Evolutionary conservation across 306 rosid species (phyloP).

Genomic region (Medicago ruthenica): DNA sequence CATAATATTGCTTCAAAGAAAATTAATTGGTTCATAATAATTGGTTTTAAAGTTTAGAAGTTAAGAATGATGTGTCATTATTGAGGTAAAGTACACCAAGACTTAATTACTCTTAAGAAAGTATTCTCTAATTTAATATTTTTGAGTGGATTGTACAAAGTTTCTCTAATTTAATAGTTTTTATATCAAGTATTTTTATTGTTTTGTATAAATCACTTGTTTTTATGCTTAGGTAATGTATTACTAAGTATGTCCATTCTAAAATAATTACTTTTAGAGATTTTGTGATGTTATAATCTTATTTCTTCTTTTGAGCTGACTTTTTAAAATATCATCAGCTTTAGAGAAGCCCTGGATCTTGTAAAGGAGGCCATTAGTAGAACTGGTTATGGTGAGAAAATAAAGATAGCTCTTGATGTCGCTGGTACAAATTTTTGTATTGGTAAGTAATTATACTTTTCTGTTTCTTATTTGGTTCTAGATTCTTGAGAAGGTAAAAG

Average conservation of each 20-base stretch:
- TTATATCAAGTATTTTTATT: neutral
- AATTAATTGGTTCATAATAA: neutral
- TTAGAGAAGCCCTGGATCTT: slow-evolving; percentile 90
- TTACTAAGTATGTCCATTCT: neutral
- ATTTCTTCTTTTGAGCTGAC: slow-evolving; percentile 40
- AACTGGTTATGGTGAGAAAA: slow-evolving; percentile 73
- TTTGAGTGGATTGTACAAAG: neutral
- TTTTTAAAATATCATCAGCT: slow-evolving; percentile 54
- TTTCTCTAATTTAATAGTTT: slow-evolving; percentile 3
- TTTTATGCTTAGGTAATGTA: slow-evolving; percentile 5
- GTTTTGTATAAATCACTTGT: slow-evolving; percentile 2
- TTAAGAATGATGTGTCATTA: neutral
- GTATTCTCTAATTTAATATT: slow-evolving; percentile 21
- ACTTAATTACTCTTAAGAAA: neutral
- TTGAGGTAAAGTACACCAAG: neutral
- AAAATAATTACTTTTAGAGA: slow-evolving; percentile 11
- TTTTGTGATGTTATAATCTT: slow-evolving; percentile 29
- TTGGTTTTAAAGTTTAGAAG: neutral
- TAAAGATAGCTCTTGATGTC: slow-evolving; percentile 87
- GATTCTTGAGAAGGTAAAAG: slow-evolving; percentile 32
- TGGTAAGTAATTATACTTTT: slow-evolving; percentile 59
- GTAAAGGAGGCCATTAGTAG: slow-evolving; percentile 86
- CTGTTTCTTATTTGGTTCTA: slow-evolving; percentile 22
- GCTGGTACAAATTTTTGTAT: slow-evolving; percentile 89
- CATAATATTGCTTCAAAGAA: neutral